Evolutionary conservation across 108 stramenopile genomes (phyloP), one percentile per base, ranked within the genome.

Genomic region (Pelagomonas calceolata): DNA sequence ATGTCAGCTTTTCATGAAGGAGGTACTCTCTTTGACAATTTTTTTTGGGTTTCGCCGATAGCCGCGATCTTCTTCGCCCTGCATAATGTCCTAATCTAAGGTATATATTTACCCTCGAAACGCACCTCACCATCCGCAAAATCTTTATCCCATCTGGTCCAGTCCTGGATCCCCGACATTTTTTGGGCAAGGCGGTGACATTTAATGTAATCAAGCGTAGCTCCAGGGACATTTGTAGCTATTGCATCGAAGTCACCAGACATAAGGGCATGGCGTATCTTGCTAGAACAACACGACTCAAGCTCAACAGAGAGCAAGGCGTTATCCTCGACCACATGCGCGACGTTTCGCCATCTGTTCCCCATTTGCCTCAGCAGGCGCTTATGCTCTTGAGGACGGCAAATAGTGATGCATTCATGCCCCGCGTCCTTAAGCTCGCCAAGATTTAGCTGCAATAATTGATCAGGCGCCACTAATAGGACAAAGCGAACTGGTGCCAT

Each of bases 361-460:
- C 46, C 75, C 30, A 84, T 44, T 46, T 76, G 63, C 30, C 67
- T 46, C 16, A 78, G 60, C 12, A 84, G 72, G 30, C 67, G 76
- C 35, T 84, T 81, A 34, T 46, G 71, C 67, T 80, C 78, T 15
- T 73, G 72, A 7, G 80, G 76, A 32, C 82, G 78, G 78, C 82
- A 84, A 4, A 84, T 78, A 30, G 72, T 73, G 67, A 81, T 43
- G 18, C 71, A 63, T 34, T 75, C 71, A 64, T 77, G 80, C 18
- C 76, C 60, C 10, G 51, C 37, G 43, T 46, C 43, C 15, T 26
- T 34, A 15, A 79, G 46, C 21, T 73, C 68, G 17, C 32, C 18
- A 4, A 64, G 65, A 9, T 73, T 74, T 16, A 79, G 73, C 30
- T 46, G 74, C n/a, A 46, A 46, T 18, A 79, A 26, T 12, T 36